Percentiles rank a stretch among this genome's conserved stretches.
phyloP scores from a whole-genome alignment of 1,284 basidiomycete genomes.

The Xanthoconium separans region DNA sequence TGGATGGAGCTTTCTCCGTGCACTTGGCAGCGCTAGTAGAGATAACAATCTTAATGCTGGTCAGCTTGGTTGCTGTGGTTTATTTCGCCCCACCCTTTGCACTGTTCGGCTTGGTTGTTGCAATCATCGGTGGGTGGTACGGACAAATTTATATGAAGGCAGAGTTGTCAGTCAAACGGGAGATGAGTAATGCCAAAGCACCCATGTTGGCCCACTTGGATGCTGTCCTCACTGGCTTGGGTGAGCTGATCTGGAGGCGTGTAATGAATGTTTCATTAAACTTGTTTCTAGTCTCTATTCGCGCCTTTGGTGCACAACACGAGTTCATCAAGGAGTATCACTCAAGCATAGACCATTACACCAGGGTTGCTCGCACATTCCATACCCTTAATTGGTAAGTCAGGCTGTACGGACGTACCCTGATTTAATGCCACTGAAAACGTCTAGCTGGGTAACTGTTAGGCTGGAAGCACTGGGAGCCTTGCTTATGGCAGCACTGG shows the following conservation, averaged over 20 bases:
- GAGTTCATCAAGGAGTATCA: slow-evolving; percentile 47
- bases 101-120: slow-evolving; percentile 35
- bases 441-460: slow-evolving; percentile 50
- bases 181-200: slow-evolving; percentile 43
- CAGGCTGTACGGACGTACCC: no score
- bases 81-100: slow-evolving; percentile 43
- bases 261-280: not conserved
- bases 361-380: slow-evolving; percentile 45
- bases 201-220: slow-evolving; percentile 46
- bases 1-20: slow-evolving; percentile 6
- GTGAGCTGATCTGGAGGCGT: slow-evolving; percentile 34
- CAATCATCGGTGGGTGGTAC: slow-evolving; percentile 45
- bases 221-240: slow-evolving; percentile 50
- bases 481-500: slow-evolving; percentile 52
- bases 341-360: slow-evolving; percentile 48
- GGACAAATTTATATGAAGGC: slow-evolving; percentile 40
- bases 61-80: slow-evolving; percentile 42
- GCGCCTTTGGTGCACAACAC: slow-evolving; percentile 55
- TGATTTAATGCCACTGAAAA: not conserved
- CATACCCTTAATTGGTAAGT: slow-evolving; percentile 53
- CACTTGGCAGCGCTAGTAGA: not conserved
- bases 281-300: slow-evolving; percentile 50
- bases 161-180: slow-evolving; percentile 45
- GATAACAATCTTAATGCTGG: slow-evolving; percentile 27
- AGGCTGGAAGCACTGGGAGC: slow-evolving; percentile 52